phyloP scores from a whole-genome alignment of 306 rosid species.

The Fragaria nilgerrensis region DNA sequence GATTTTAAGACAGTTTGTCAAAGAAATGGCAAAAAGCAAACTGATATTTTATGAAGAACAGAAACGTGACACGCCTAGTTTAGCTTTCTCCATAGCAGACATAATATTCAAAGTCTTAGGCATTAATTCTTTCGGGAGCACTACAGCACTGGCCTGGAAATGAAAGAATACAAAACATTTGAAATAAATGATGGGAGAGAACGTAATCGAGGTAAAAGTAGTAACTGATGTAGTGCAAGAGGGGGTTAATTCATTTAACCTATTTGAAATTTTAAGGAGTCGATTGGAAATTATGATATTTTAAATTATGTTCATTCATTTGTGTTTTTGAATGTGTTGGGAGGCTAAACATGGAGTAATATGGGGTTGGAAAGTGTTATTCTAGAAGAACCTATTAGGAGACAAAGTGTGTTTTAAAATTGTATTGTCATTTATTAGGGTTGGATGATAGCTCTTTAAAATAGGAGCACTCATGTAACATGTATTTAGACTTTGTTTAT shows the following conservation, averaged over 20 bases:
- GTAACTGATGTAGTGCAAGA: no score
- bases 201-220: neutral
- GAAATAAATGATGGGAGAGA: neutral
- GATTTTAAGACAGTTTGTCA: neutral
- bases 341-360: no score
- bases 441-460: neutral
- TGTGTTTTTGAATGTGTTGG: no score
- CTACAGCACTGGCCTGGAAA: no score
- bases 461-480: neutral
- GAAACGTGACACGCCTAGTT: neutral
- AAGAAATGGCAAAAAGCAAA: neutral
- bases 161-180: neutral
- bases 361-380: no score
- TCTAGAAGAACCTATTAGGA: no score
- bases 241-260: no score
- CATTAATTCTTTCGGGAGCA: no score
- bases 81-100: constrained; percentile 2
- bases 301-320: no score
- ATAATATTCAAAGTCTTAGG: neutral
- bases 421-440: neutral
- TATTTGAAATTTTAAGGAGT: no score
- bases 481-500: neutral
- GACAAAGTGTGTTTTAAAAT: no score
- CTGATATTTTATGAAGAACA: constrained; percentile 2
- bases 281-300: no score